Conservation (phyloP, 2,329 filamentous ascomycete species). For the Xenosphaeropsis pyriputrescens region DNA sequence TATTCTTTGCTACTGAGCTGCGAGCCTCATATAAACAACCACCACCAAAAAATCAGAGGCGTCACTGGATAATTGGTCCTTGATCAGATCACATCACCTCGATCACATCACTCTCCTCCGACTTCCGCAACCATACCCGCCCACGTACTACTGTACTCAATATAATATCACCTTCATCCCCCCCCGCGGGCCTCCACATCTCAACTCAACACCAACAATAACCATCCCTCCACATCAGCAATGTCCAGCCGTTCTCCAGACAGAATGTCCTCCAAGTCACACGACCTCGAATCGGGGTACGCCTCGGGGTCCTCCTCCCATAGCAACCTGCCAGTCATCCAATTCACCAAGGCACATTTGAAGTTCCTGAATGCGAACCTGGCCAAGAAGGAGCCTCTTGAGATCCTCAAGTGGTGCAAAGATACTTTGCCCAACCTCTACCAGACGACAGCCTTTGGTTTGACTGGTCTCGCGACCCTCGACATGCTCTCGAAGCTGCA, state of each 20-base stretch:
- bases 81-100: too few species aligned
- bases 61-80: too few species aligned
- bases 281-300: conserved; percentile 68
- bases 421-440: conserved; percentile 80
- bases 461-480: conserved; percentile 68
- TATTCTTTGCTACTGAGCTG: too few species aligned
- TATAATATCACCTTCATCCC: too few species aligned
- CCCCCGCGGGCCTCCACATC: too few species aligned
- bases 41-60: too few species aligned
- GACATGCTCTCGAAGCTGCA: conserved; percentile 74
- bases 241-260: neutral
- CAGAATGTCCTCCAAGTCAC: conserved; percentile 1
- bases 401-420: conserved; percentile 85
- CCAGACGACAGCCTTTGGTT: conserved; percentile 72
- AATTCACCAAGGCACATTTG: conserved; percentile 77
- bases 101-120: neutral
- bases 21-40: too few species aligned
- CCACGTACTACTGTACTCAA: too few species aligned
- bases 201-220: too few species aligned
- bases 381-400: conserved; percentile 75
- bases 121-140: neutral
- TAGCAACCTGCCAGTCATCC: conserved; percentile 55
- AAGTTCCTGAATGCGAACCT: conserved; percentile 84
- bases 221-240: too few species aligned
- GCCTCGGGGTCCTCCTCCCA: conserved; percentile 47